Conservation (phyloP, 345 rosid genomes). For the Camelina sativa region DNA sequence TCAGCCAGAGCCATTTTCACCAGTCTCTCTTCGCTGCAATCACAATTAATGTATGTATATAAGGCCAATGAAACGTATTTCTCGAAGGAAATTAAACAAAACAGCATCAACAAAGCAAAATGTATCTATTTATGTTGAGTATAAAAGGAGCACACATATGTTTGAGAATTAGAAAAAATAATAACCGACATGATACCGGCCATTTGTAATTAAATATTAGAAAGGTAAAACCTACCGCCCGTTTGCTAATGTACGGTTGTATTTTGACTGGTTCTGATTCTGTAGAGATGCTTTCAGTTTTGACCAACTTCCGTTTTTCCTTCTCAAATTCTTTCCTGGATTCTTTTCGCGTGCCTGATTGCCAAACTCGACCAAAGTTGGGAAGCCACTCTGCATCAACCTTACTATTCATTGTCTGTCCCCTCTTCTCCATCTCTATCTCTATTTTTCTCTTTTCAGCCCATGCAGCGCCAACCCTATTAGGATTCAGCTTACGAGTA, state of each 20-base stretch:
- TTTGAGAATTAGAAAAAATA: background rate
- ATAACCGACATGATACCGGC: background rate
- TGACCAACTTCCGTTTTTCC: constrained; percentile 61
- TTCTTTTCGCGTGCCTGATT: constrained; percentile 85
- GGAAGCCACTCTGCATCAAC: constrained; percentile 83
- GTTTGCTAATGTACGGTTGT: constrained; percentile 79
- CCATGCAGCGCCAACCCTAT: constrained; percentile 96
- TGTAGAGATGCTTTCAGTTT: constrained; percentile 48
- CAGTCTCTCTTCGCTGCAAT: constrained; percentile 44
- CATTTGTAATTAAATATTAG: background rate
- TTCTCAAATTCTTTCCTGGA: constrained; percentile 86
- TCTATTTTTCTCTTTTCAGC: constrained; percentile 91
- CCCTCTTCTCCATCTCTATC: constrained; percentile 84
- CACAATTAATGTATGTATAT: constrained; percentile 23
- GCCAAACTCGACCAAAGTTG: constrained; percentile 97
- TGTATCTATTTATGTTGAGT: constrained; percentile 12
- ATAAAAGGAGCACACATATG: constrained; percentile 8
- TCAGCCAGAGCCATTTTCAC: constrained; percentile 37
- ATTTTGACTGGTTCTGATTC: constrained; percentile 53
- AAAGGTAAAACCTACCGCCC: constrained; percentile 55
- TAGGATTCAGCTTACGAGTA: constrained; percentile 69
- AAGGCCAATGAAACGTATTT: constrained; percentile 11
- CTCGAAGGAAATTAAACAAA: background rate
- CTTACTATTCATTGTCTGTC: constrained; percentile 55
- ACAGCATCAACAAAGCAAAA: background rate